Base-by-base conservation (phyloP, 2,329 filamentous ascomycete species). In the Arthrobotrys sphaeroides region DNA sequence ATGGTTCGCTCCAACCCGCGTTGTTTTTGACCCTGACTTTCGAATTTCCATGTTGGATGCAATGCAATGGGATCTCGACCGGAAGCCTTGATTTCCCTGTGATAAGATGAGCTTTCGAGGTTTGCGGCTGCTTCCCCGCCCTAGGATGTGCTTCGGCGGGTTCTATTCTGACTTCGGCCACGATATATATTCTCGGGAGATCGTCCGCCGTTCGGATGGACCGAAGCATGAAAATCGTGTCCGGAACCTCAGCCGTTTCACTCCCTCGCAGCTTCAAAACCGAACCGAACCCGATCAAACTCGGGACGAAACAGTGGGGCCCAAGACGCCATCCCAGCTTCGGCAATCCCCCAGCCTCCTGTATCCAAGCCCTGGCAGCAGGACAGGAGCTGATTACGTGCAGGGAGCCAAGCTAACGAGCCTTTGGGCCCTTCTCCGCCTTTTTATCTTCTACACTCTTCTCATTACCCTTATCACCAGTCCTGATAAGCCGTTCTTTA, bases 1-100 rank as follows among this genome's bases (percentile, higher is more conserved):
- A 68, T 68, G 62, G 47, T 24, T 28, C 42, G 36, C 38, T 18
- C 67, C 67, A 72, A 72, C 57, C 51, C 67, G 67, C 67, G 67
- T 72, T 72, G 59, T 72, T 40, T 33, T 40, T 67, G 18, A 61
- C 24, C 20, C 60, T 42, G 22, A 40, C 40, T 45, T 45, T 33
- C 22, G n/a, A 20, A 33, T 22, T n/a, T n/a, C n/a, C n/a, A n/a
- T n/a, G n/a, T n/a, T n/a, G n/a, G n/a, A n/a, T n/a, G n/a, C n/a
- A n/a, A n/a, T n/a, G n/a, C n/a, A n/a, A n/a, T 5, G n/a, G 24
- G 22, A 47, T 24, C 53, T 28, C 12, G 2, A 24, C 53, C 36
- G 18, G 20, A 24, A 61, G 57, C 31, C 24, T 33, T 45, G 13
- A 16, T 43, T 6, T 22, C 40, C 2, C 5, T 59, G 18, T 59